Base-by-base conservation (phyloP, 306 rosid species). In the Casuarina glauca region DNA sequence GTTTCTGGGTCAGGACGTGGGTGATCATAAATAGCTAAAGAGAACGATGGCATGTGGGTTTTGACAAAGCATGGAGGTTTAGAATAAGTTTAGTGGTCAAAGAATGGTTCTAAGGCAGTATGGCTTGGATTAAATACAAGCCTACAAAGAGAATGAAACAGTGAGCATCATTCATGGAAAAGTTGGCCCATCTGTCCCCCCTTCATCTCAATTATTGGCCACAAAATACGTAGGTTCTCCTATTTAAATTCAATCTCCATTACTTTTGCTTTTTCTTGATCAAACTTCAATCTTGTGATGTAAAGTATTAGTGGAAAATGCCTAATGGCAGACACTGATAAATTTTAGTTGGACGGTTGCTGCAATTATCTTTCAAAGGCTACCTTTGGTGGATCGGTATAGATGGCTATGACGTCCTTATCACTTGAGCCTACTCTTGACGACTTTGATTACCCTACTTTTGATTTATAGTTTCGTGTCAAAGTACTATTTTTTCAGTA, bases 131-230 rank as follows among this genome's bases (percentile, higher is more conserved):
- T 42, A 64, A 64, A 15, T 17, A 64, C 8, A 5, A 64, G 9
- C 70, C 39, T 36, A n/a, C 5, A 46, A 11, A 10, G 43, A 10
- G 15, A 42, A 39, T 15, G 64, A 51, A 67, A 42, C 19, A 45
- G 7, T 15, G 20, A 32, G 68, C 54, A 68, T 55, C 32, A 45
- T 42, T 43, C 17, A 6, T 62, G 70, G 2, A 16, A 49, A 74
- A 26, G 63, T 60, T 60, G 69, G 71, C 35, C 70, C 70, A 39
- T 44, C 36, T 75, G 86, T 19, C 80, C 81, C 72, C 83, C 75
- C 72, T 13, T 44, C 73, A 60, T 19, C 62, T 74, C 76, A 82
- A 9, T 76, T 70, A 58, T 71, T 66, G 75, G 78, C 70, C 73
- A 16, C 42, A 26, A 26, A 26, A 49, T 67, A 42, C 57, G 50